A percentile compares a stretch with the other conserved stretches of the same genome.
These are phyloP conservation scores for Penicillium expansum DNA, from an alignment of 2,329 filamentous ascomycete genomes.

Conservation along the genomic window DNA sequence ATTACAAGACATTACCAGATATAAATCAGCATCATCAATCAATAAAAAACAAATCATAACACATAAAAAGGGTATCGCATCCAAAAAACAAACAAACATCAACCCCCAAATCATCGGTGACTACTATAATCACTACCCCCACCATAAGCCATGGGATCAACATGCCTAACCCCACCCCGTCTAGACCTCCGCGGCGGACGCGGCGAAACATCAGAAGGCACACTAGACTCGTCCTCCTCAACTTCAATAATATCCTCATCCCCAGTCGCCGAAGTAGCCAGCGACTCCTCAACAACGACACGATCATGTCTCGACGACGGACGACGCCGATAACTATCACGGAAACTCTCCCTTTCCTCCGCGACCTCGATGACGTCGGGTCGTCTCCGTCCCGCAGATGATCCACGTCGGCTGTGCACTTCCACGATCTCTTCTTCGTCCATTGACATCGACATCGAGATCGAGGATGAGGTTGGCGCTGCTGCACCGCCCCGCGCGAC, in stretches of 20 bases:
- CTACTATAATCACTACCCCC: slow-evolving; percentile 29
- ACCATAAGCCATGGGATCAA: slow-evolving; percentile 43
- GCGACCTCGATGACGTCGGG: slow-evolving; percentile 34
- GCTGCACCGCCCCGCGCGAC: slow-evolving; percentile 25
- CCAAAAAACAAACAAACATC: neutral
- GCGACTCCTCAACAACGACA: slow-evolving; percentile 36
- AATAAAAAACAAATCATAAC: neutral
- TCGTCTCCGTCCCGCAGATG: slow-evolving; percentile 15
- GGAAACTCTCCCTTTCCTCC: slow-evolving; percentile 29
- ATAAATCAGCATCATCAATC: neutral
- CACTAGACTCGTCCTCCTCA: slow-evolving; percentile 50
- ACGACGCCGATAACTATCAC: slow-evolving; percentile 21
- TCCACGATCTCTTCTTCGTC: slow-evolving; percentile 31
- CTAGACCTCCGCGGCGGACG: slow-evolving; percentile 36
- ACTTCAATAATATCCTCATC: slow-evolving; percentile 56
- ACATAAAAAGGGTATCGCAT: slow-evolving; percentile 20
- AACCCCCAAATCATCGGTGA: slow-evolving; percentile 9
- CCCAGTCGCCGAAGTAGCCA: slow-evolving; percentile 22
- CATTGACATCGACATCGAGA: slow-evolving; percentile 16
- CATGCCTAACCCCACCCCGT: slow-evolving; percentile 45
- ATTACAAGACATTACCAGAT: neutral
- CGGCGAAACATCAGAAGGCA: slow-evolving; percentile 35
- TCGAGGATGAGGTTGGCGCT: slow-evolving; percentile 5
- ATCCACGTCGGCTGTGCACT: slow-evolving; percentile 19
- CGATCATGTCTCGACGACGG: slow-evolving; percentile 19